Conservation (phyloP, 1,139 yeast genomes). For the Pichia sp. region DNA sequence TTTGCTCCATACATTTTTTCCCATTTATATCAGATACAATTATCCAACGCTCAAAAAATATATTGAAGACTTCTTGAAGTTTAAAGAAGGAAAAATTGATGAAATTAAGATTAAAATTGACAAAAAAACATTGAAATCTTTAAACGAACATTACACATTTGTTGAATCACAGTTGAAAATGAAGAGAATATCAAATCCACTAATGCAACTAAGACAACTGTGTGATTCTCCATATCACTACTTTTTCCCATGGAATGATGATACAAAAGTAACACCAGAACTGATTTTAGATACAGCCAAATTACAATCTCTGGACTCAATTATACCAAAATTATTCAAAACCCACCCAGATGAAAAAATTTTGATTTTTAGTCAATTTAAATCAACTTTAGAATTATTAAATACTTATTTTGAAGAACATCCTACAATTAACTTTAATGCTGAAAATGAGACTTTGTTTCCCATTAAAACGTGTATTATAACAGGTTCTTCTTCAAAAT, state of each 20-base stretch:
- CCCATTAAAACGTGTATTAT: conserved; percentile 36
- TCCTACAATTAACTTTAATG: conserved; percentile 3
- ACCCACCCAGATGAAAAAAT: conserved; percentile 48
- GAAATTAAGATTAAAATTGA: neutral
- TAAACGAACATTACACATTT: conserved; percentile 22
- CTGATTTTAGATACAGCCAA: conserved; percentile 58
- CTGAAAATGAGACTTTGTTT: conserved; percentile 3
- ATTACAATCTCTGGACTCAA: conserved; percentile 59
- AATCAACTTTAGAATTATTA: conserved; percentile 67
- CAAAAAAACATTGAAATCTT: neutral
- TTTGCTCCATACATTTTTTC: conserved; percentile 35
- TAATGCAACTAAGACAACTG: conserved; percentile 78
- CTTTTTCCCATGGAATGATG: conserved; percentile 68
- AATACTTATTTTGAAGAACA: conserved; percentile 55
- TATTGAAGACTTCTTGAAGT: conserved; percentile 1
- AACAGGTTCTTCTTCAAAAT: conserved; percentile 70
- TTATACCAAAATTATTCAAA: conserved; percentile 43
- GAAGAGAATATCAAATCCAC: conserved; percentile 53
- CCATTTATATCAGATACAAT: conserved; percentile 38
- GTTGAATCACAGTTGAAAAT: conserved; percentile 23
- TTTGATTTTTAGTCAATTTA: conserved; percentile 79
- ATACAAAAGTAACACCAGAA: conserved; percentile 22
- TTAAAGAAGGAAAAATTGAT: neutral
- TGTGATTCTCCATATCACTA: conserved; percentile 83
- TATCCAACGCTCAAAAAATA: conserved; percentile 22